Conservation (phyloP, 805 yeast genomes). For the Saccharomycopsis fermentans region DNA sequence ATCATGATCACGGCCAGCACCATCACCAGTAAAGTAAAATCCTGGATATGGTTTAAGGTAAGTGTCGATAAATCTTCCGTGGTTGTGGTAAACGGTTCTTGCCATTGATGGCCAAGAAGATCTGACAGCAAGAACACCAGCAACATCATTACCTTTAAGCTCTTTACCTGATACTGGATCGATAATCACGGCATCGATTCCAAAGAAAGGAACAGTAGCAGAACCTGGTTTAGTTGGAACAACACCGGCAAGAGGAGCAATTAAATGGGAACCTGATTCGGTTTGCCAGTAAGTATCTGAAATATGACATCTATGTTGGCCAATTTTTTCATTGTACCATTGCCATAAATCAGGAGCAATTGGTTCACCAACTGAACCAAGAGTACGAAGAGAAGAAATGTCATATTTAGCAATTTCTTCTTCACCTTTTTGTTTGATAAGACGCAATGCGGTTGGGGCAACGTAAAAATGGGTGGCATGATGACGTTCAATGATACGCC, state of each 20-base stretch:
- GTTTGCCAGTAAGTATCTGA: constrained; percentile 99
- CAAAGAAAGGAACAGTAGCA: constrained; percentile 94
- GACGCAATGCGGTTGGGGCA: constrained; percentile 95
- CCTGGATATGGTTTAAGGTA: constrained; percentile 91
- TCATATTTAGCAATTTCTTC: constrained; percentile 71
- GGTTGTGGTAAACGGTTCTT: constrained; percentile 87
- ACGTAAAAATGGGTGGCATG: constrained; percentile 93
- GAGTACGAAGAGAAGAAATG: constrained; percentile 74
- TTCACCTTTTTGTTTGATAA: constrained; percentile 85
- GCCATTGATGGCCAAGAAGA: constrained; percentile 99
- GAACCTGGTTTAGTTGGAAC: constrained; percentile 96
- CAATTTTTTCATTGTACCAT: constrained; percentile 92
- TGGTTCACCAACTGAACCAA: constrained; percentile 98
- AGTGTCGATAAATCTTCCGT: constrained; percentile 78
- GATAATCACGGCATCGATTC: constrained; percentile 80
- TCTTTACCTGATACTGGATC: constrained; percentile 91
- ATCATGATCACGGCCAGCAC: constrained; percentile 94
- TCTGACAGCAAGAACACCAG: constrained; percentile 89
- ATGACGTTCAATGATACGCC: constrained; percentile 91
- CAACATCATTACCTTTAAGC: constrained; percentile 78
- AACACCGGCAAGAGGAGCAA: constrained; percentile 91
- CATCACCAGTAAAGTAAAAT: constrained; percentile 94
- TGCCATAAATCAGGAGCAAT: constrained; percentile 98
- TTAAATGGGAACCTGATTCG: constrained; percentile 91
- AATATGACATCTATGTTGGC: constrained; percentile 80